Evolutionary conservation across 2,329 filamentous ascomycete species (phyloP), one percentile per base, ranked within the genome.

Genomic region (Trichoderma atroviride): DNA sequence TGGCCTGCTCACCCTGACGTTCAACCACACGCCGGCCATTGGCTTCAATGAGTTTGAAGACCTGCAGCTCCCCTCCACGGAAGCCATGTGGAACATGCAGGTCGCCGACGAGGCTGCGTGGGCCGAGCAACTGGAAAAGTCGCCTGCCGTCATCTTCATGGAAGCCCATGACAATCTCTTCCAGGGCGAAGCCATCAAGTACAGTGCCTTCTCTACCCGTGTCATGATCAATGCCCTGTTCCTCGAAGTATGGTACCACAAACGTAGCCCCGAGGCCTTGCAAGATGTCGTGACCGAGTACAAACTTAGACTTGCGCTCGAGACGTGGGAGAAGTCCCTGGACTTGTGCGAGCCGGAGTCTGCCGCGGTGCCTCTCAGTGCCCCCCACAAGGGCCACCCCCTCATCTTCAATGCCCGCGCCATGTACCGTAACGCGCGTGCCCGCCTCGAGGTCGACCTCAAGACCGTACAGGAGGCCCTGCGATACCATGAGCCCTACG

Each of bases 211-310:
- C 79, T 95, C 94, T 5, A 97, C 96, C 13, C 93, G 96, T 72
- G 93, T 98, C 73, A 96, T 99, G 93, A 97, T 98, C 86, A 99
- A 98, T 77, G 95, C 96, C 13, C 86, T 99, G 73, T 99, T 98
- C 85, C 87, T 99, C 60, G 96, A 98, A 80, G 95, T 98, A 3
- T 99, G 96, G 96, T 97, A 97, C 78, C 93, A 98, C 84, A 97
- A 97, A 87, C 92, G 96, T 77, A 97, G 93, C 79, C 95, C 95
- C n/a, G 94, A 98, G 79, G 94, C 95, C 62, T 85, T 98, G 52
- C 96, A 98, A 81, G 95, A 98, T 78, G 94, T 98, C 50, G 95
- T 98, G 56, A 97, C 95, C 4, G 96, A 98, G 82, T 98, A 97
- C 87, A 98, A 97, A 85, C 91, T 99, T 71, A 90, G 96, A 69